Base-by-base conservation (phyloP, 192 early-diverging fungal genomes). In the Coemansia aciculifera region DNA sequence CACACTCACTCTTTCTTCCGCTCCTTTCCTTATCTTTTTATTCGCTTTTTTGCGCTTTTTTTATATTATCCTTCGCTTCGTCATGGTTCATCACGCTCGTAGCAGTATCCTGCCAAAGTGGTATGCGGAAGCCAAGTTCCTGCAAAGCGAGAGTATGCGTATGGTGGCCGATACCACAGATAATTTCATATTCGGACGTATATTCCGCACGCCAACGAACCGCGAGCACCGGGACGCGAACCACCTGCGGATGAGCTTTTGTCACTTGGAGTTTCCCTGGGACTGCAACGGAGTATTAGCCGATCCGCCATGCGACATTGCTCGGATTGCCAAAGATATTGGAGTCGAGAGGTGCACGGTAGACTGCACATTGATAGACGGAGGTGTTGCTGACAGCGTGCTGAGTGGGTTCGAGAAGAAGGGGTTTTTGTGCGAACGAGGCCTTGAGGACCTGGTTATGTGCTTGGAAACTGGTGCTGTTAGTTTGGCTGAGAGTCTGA, bases 241-340 rank as follows among this genome's bases (percentile, higher is more conserved):
- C 64, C 71, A 73, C 24, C 34, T 78, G 48, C 48, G 42, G 32
- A 61, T 78, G 24, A 52, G 48, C 24, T 78, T 78, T 23, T 78
- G 70, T 32, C 69, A 78, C 37, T 66, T 78, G 6, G 76, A 78
- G 63, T 78, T 66, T 43, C 76, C 76, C 5, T 69, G 63, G 66
- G 76, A 72, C 71, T 66, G 70, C 31, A 66, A 36, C 17, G 67
- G 63, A 8, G 36, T 48, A 21, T 51, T 78, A 5, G 44, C 71
- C 3, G 76, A 78, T 31, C 76, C 76, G 36, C 76, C 76, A 2
- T 12, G n/a, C 15, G 49, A 63, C 6, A 72, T 78, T 36, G 52
- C 76, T 9, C 39, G 40, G 17, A 69, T 72, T 3, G 62, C 61
- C 1, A 27, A 17, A 15, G 21, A 36, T 2, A 52, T 21, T 1